Conservation (phyloP, 768 basidiomycete genomes). For the Nevesoporus exiguus region DNA sequence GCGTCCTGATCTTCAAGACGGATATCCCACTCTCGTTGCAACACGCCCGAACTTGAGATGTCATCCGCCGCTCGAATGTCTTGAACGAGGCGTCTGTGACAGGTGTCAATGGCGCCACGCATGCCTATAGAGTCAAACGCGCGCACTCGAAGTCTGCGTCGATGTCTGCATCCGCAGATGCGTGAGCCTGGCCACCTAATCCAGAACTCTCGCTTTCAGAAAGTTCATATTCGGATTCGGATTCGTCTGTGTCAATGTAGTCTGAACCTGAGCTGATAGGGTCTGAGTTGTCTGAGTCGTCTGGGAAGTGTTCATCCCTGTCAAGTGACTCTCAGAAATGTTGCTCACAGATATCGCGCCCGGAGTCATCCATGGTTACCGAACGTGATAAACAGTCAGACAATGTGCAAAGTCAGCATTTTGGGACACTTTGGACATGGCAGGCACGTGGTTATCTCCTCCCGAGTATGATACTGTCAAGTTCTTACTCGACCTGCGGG, state of each 20-base stretch:
- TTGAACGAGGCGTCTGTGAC: conserved; percentile 2
- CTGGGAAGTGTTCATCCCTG: conserved; percentile 7
- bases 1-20: conserved; percentile 54
- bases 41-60: conserved; percentile 12
- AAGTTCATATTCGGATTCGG: conserved; percentile 7
- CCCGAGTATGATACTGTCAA: too few species aligned
- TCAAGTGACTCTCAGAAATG: not conserved
- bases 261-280: conserved; percentile 8
- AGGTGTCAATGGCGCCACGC: not conserved
- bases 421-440: too few species aligned
- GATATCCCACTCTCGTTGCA: conserved; percentile 10
- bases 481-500: too few species aligned
- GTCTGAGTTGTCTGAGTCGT: conserved; percentile 2
- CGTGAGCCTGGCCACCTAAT: not conserved
- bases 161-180: conserved; percentile 8
- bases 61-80: conserved; percentile 6
- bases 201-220: conserved; percentile 9
- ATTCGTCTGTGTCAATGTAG: not conserved
- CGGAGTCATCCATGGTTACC: not conserved
- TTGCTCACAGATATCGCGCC: conserved; percentile 1
- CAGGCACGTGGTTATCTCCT: too few species aligned
- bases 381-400: not conserved
- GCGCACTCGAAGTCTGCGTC: conserved; percentile 25
- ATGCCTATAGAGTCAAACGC: too few species aligned
- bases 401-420: not conserved